A percentile compares a stretch with the other conserved stretches of the same genome.
phyloP scores from a whole-genome alignment of 306 rosid species.

The Canavalia gladiata region DNA sequence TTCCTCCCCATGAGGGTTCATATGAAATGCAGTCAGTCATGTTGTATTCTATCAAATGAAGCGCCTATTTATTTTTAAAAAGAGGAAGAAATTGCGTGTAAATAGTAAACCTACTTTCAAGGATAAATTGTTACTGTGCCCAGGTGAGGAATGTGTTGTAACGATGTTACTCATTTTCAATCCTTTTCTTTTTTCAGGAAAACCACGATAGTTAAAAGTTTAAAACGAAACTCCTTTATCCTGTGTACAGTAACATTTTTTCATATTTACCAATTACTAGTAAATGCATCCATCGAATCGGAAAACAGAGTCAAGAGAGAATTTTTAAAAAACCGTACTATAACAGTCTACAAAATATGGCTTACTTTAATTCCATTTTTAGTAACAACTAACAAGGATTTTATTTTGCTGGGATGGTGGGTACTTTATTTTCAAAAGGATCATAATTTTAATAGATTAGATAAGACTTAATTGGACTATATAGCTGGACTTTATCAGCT shows the following conservation, averaged over 20 bases:
- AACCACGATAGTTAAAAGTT: neutral
- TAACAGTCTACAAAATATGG: neutral
- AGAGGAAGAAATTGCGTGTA: neutral
- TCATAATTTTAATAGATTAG: neutral
- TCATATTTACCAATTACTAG: neutral
- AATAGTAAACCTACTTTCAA: neutral
- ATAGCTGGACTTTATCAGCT: neutral
- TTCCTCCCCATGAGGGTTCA: conserved; percentile 26
- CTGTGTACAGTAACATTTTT: neutral
- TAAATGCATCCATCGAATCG: neutral
- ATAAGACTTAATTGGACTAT: neutral
- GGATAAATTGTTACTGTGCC: conserved; percentile 2
- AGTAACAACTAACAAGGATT: neutral
- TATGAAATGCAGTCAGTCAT: conserved; percentile 7
- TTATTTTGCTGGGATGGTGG: neutral
- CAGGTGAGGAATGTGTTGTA: neutral
- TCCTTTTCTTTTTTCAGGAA: neutral
- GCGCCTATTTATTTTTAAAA: neutral
- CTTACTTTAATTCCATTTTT: neutral
- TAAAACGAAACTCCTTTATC: conserved; percentile 6
- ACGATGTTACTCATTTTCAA: neutral
- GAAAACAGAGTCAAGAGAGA: no score
- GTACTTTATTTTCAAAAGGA: neutral
- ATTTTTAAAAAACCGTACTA: neutral
- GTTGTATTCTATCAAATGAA: conserved; percentile 3